Conservation (phyloP, 1,284 basidiomycete species). For the Peniophora sp. region DNA sequence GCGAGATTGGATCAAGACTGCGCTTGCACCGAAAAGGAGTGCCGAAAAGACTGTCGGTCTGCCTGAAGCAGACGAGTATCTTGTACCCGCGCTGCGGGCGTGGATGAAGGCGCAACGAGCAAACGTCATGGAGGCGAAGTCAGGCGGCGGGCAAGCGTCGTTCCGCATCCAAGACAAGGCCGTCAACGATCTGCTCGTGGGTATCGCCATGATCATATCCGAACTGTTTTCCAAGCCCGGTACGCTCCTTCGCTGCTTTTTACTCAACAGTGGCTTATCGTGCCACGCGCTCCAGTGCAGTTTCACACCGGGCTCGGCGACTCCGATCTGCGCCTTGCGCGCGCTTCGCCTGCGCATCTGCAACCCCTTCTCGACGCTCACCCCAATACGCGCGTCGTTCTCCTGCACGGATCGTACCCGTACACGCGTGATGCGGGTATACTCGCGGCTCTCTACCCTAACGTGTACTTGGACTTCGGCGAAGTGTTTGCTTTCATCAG, state of each 20-base stretch:
- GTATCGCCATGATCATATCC: slow-evolving; percentile 42
- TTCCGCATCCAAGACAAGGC: slow-evolving; percentile 53
- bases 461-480: slow-evolving; percentile 77
- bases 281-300: slow-evolving; percentile 41
- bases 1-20: background rate
- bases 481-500: slow-evolving; percentile 35
- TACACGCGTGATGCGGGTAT: slow-evolving; percentile 71
- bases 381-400: slow-evolving; percentile 50
- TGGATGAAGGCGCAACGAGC: background rate
- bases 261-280: background rate
- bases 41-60: background rate
- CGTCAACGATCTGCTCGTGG: slow-evolving; percentile 63
- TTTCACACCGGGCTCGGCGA: slow-evolving; percentile 79
- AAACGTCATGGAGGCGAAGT: slow-evolving; percentile 4
- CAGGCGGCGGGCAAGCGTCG: slow-evolving; percentile 9
- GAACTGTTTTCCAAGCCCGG: slow-evolving; percentile 49
- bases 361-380: slow-evolving; percentile 60
- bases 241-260: slow-evolving; percentile 17
- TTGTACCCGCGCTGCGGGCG: too few species aligned
- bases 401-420: slow-evolving; percentile 69
- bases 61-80: background rate
- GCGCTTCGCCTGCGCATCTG: slow-evolving; percentile 55
- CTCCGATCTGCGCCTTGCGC: slow-evolving; percentile 52
- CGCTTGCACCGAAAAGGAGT: slow-evolving; percentile 1
- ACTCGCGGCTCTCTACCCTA: slow-evolving; percentile 57